Evolutionary conservation across 2,329 filamentous ascomycete species (phyloP), one percentile per base, ranked within the genome.

Genomic region (Nigrospora oryzae): DNA sequence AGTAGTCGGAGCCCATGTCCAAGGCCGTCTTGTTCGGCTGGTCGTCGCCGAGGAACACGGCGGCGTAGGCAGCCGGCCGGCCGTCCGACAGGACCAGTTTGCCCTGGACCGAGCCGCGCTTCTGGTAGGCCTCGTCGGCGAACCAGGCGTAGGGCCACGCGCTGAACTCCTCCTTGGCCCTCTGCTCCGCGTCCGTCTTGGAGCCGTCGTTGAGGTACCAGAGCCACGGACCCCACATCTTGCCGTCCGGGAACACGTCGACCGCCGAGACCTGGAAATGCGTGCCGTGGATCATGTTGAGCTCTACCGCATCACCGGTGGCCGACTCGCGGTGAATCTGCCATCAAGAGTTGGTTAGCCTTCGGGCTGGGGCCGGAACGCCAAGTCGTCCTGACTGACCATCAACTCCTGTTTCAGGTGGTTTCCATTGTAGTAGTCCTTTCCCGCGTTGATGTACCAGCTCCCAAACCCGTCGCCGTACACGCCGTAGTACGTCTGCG

Each of bases 281-380:
- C 0, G 72, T 75, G 32, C 73, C 73, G 50, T 76, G 72, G 32
- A 76, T 64, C 68, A 77, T 74, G 54, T 77, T 77, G 34, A 76
- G 58, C 48, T 75, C 69, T 3, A 76, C 72, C 1, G 65, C 64
- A 47, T 76, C 73, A 5, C 73, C 73, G 0, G 71, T 74, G 6
- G 59, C 50, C 4, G 65, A 71, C 51, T 76, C 72, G 6, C 73
- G 67, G 48, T 75, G 73, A 5, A 74, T 40, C 49, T 51, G 15
- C 6, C 19, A 23, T 13, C 11, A 41, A 41, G 23, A 7, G 5
- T 10, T 5, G 23, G 23, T 28, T 28, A 28, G 23, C 23, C 23
- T 28, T 6, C 5, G 23, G 23, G 23, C 8, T 2, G 10, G 23
- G 5, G 10, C 23, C 23, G 23, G 8, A 10, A 7, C 23, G 23